Conservation (phyloP, 495 filamentous ascomycete species). For the Haplographium delicatum region DNA sequence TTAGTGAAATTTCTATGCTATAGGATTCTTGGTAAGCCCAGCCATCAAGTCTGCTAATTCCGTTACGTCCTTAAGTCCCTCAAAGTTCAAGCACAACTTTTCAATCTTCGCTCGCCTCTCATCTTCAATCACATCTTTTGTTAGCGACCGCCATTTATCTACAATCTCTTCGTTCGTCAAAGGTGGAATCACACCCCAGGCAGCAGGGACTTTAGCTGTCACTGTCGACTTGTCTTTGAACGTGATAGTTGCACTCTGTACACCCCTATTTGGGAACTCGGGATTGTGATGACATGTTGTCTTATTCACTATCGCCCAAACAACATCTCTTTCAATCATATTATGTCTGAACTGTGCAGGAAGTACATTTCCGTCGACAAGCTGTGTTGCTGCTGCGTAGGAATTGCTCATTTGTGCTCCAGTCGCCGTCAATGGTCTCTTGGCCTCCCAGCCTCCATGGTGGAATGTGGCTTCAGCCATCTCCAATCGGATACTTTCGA, state of each 20-base stretch:
- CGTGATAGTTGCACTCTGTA: constrained; percentile 2
- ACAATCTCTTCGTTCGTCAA: constrained; percentile 35
- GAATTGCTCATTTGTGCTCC: constrained; percentile 41
- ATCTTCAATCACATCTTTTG: constrained; percentile 26
- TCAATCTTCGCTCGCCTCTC: constrained; percentile 30
- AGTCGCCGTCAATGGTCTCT: constrained; percentile 32
- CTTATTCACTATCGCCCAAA: constrained; percentile 36
- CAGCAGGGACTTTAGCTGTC: constrained; percentile 20
- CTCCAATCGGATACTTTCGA: constrained; percentile 28
- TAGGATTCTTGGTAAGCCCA: constrained; percentile 2
- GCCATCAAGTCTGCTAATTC: constrained; percentile 1
- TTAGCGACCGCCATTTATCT: constrained; percentile 30
- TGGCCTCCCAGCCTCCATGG: constrained; percentile 35
- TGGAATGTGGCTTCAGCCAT: constrained; percentile 30
- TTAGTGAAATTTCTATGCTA: too few relatives aligned
- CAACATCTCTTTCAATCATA: constrained; percentile 32
- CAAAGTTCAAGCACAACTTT: constrained; percentile 28
- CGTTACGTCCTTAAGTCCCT: constrained; percentile 8
- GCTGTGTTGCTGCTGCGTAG: constrained; percentile 37
- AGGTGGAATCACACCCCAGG: constrained; percentile 26
- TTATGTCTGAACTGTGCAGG: constrained; percentile 29
- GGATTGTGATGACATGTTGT: constrained; percentile 30
- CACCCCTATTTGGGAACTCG: constrained; percentile 5
- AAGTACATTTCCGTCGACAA: constrained; percentile 36
- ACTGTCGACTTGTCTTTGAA: constrained; percentile 26